Base-by-base conservation (phyloP, 2,329 filamentous ascomycete species). In the Phoma sp. region DNA sequence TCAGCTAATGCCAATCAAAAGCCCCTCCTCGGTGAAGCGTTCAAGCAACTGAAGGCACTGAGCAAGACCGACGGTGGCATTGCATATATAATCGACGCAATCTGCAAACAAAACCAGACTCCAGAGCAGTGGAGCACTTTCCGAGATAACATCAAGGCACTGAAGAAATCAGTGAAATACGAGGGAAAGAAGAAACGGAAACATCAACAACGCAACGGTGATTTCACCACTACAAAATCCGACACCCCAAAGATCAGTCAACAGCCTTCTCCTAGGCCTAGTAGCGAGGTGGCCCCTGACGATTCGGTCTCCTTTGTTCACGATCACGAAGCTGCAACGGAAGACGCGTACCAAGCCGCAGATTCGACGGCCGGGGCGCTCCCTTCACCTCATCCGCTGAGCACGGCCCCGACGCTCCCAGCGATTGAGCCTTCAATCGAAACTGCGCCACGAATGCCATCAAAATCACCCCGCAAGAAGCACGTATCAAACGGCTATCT, bases 21-120 rank as follows among this genome's bases (percentile, higher is more conserved):
- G 29, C 62, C 51, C 5, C 58, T 56, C 23, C 48, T 75, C 15
- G 68, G 66, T 23, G 47, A 61, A 14, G 79, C 79, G 11, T 64
- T 83, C 9, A 69, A 75, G 52, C 69, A 77, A 42, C 69, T 82
- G 38, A 78, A 76, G 64, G 62, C 74, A 21, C 67, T 78, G 46
- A 78, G 76, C 62, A 67, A 73, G 25, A 64, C 54, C 14, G 70
- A 81, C 42, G 47, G 62, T 14, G 57, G 57, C 17, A 61, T 81
- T 20, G 71, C 73, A 33, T 61, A 72, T 21, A 65, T 80, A 4
- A 71, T 83, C 6, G 71, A 79, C 30, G 73, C 74, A 7, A 74
- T 81, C 26, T 70, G 81, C 28, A 68, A 73, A 10, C 74, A 78
- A 49, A 74, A 66, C 18, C 67, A 74, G 29, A 77, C 75, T 2